phyloP scores from a whole-genome alignment of 1,284 basidiomycete species.

The Malassezia sp. region DNA sequence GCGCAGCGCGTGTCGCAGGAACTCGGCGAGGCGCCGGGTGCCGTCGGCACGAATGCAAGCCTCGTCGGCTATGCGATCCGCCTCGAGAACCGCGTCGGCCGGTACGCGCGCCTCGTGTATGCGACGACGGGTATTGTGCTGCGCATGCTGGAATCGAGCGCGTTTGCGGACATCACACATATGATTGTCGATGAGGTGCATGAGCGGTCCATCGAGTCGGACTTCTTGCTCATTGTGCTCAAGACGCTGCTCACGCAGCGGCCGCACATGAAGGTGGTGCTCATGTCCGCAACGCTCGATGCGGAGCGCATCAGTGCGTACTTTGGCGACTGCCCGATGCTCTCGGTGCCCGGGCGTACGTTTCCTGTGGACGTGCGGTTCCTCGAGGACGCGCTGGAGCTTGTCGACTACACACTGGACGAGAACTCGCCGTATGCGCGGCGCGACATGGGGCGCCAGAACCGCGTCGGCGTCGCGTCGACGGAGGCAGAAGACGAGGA shows the following conservation, averaged over 20 bases:
- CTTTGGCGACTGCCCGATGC: constrained; percentile 76
- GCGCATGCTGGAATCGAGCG: constrained; percentile 82
- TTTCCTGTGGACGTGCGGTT: constrained; percentile 83
- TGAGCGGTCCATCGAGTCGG: constrained; percentile 91
- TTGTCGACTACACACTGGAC: constrained; percentile 68
- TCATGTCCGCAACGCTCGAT: constrained; percentile 97
- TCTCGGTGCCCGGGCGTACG: constrained; percentile 76
- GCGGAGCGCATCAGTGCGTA: constrained; percentile 81
- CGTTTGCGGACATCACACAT: constrained; percentile 88
- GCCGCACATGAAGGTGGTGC: constrained; percentile 74
- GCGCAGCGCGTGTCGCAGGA: constrained; percentile 90
- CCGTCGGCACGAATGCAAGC: constrained; percentile 68
- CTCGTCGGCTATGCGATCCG: constrained; percentile 92
- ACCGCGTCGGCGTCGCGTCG: constrained; percentile 52
- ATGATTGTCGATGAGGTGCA: constrained; percentile 81
- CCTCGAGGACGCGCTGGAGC: constrained; percentile 85
- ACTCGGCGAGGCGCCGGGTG: constrained; percentile 70
- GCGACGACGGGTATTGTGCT: constrained; percentile 93
- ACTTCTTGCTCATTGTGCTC: constrained; percentile 89
- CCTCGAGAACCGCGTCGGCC: constrained; percentile 64
- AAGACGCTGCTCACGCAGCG: constrained; percentile 73
- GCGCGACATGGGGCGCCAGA: constrained; percentile 56
- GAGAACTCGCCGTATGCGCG: constrained; percentile 67
- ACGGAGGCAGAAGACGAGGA: constrained; percentile 63
- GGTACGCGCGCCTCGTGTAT: constrained; percentile 32